A percentile compares a stretch with the other conserved stretches of the same genome.
Conservation (phyloP, 148 eudicot species). For the Vaccinium macrocarpon region DNA sequence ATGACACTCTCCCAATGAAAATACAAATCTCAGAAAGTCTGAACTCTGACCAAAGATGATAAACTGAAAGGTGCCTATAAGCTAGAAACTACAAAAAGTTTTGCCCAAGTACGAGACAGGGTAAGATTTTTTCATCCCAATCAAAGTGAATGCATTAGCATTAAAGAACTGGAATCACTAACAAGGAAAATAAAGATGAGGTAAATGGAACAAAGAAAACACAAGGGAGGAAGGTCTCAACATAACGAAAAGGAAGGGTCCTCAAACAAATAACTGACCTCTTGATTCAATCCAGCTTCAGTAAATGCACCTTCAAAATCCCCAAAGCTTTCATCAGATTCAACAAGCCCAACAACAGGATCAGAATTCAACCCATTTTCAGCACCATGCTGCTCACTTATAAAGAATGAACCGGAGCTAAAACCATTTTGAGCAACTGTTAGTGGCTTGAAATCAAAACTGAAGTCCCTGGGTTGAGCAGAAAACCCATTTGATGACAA, state of each 20-base stretch:
- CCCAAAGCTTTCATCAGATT: conserved; percentile 60
- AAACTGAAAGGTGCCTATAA: not conserved
- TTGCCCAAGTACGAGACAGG: not conserved
- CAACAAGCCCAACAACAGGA: conserved; percentile 30
- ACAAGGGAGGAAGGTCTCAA: not conserved
- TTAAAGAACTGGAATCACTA: not conserved
- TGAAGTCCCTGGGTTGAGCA: conserved; percentile 21
- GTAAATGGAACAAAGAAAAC: not conserved
- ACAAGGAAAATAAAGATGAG: not conserved
- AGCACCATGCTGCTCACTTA: conserved; percentile 24
- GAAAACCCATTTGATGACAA: conserved; percentile 25
- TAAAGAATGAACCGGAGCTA: conserved; percentile 27
- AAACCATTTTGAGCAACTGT: conserved; percentile 31
- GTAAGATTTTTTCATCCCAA: not conserved
- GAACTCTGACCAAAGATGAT: not conserved
- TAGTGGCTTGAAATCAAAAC: conserved; percentile 27
- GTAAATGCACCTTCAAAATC: conserved; percentile 56
- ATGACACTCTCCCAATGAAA: not conserved
- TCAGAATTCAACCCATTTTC: conserved; percentile 29
- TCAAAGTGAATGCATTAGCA: not conserved
- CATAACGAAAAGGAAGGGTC: conserved; percentile 9
- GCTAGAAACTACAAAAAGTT: not conserved
- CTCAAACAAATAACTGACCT: conserved; percentile 39
- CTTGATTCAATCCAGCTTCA: conserved; percentile 33
- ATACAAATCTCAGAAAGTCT: not conserved